These are phyloP conservation scores for Achaetomium macrosporum DNA, from an alignment of 2,329 filamentous ascomycete species.

Conservation along the genomic window DNA sequence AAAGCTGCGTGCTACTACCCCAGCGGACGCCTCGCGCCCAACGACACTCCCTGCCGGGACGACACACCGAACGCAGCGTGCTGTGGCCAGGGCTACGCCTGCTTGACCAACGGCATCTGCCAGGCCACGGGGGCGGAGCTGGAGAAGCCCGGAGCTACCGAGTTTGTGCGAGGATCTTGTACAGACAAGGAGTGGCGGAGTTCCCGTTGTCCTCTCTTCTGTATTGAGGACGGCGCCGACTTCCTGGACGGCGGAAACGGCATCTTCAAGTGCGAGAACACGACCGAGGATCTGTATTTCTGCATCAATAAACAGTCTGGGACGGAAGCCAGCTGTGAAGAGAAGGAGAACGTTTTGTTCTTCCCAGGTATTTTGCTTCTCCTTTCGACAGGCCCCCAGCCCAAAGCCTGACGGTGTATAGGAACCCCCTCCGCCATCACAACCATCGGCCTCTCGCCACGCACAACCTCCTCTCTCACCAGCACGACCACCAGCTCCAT, in stretches of 20 bases:
- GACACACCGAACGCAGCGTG: constrained; percentile 28
- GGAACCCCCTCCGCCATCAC: constrained; percentile 15
- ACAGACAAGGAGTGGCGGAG: constrained; percentile 31
- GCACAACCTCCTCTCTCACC: constrained; percentile 1
- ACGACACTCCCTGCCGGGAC: constrained; percentile 30
- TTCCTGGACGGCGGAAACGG: constrained; percentile 8
- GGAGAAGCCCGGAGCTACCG: constrained; percentile 19
- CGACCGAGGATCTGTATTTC: constrained; percentile 22
- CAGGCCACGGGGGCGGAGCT: constrained; percentile 26
- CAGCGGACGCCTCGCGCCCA: constrained; percentile 24
- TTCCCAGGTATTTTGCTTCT: constrained; percentile 14
- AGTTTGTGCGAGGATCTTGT: constrained; percentile 31
- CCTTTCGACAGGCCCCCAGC: no score
- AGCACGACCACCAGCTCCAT: neutral
- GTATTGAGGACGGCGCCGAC: constrained; percentile 25
- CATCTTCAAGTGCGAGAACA: constrained; percentile 19
- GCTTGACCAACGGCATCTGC: constrained; percentile 32
- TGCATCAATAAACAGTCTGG: constrained; percentile 21
- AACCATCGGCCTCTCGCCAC: constrained; percentile 19
- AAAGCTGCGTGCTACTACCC: constrained; percentile 29
- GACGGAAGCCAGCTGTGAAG: constrained; percentile 3
- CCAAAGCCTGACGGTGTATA: neutral
- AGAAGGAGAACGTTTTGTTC: constrained; percentile 19
- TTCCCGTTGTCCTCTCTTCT: constrained; percentile 31
- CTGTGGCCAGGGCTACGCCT: constrained; percentile 34